These are phyloP conservation scores for Oenanthe javanica DNA, from an alignment of 140 eudicot genomes.

Conservation along the genomic window DNA sequence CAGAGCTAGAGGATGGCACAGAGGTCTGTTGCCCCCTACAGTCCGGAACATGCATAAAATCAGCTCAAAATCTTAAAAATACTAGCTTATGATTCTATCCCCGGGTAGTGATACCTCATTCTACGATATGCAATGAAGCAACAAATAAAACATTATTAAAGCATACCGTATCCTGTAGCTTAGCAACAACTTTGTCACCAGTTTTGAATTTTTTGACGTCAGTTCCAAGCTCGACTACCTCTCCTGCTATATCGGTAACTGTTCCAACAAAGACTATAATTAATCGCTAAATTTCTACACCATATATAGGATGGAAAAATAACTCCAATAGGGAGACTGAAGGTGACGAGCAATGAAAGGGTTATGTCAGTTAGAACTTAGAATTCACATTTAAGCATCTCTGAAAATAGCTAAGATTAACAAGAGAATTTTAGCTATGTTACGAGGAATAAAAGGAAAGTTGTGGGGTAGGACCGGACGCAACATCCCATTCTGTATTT, in stretches of 20 bases:
- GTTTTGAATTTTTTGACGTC: not conserved
- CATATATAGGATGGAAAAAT: no score
- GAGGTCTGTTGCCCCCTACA: no score
- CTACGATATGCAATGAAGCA: not conserved
- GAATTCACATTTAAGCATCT: no score
- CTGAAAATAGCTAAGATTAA: no score
- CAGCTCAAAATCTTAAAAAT: not conserved
- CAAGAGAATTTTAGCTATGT: no score
- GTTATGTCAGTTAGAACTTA: no score
- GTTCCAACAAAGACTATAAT: not conserved
- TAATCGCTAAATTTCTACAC: not conserved
- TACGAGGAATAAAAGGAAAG: not conserved
- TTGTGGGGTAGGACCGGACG: not conserved
- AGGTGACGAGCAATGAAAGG: no score
- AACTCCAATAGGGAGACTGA: no score
- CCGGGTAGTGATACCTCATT: not conserved
- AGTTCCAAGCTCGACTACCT: slow-evolving; percentile 4
- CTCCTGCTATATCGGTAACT: slow-evolving; percentile 7
- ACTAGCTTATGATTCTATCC: not conserved
- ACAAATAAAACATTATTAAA: not conserved
- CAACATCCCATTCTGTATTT: not conserved
- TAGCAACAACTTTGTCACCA: slow-evolving; percentile 4
- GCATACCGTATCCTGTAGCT: not conserved
- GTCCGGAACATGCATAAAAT: no score
- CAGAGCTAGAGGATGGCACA: no score